Base-by-base conservation (phyloP, 352 stramenopile species). In the Phytophthora sojae region DNA sequence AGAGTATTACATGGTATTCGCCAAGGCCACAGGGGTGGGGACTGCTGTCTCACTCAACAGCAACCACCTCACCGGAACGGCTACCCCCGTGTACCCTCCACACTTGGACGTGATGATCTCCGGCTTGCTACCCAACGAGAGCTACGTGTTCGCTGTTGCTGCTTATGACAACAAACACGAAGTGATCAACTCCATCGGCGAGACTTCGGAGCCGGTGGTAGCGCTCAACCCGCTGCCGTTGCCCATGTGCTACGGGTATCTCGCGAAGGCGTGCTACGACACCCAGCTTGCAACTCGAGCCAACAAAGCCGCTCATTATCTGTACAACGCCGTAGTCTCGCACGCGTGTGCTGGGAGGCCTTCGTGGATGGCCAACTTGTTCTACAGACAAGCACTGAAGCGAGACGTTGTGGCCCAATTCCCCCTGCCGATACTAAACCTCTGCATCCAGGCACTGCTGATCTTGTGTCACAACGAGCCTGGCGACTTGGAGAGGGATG, bases 31-130 rank as follows among this genome's bases (percentile, higher is more conserved):
- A 0, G 88, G 89, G 0, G 86, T 80, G 11, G 89, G 90, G 0
- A 97, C 88, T 5, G 81, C 83, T 52, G 87, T 96, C 6, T 95
- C 89, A 0, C 64, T 95, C 23, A 96, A 81, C 42, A 97, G 91
- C 66, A 83, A 79, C 17, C 76, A 81, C 11, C 82, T 86, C 0
- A 64, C 85, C 15, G 90, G 90, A 15, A 95, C 87, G 0, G 87
- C 85, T 5, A 64, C 76, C 50, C 81, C 82, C 0, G 56, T 96
- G 6, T 81, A 82, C 30, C 51, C 73, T 1, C 52, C 67, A 1
- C 51, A 62, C 2, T 52, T 67, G 0, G 32, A 64, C 26, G 69
- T 81, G 6, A 90, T 80, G 1, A 76, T 96, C 35, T 83, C 75
- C 4, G 84, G 79, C 0, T 50, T 97, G 4, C 21, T 76, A 0